phyloP scores from a whole-genome alignment of 2,329 filamentous ascomycete genomes.

The Fusarium sambucinum region DNA sequence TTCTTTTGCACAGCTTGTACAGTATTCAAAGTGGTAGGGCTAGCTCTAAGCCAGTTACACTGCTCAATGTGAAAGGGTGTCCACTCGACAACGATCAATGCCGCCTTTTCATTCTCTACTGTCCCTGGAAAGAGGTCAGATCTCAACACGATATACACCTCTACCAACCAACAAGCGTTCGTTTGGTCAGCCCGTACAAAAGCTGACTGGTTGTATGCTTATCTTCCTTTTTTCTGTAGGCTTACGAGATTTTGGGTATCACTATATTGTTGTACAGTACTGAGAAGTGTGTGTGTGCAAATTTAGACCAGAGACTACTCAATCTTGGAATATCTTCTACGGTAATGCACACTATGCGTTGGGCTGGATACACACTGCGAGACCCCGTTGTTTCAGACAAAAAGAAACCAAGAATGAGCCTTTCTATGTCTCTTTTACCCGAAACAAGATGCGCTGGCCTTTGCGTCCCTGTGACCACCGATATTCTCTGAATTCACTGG shows the following conservation, averaged over 20 bases:
- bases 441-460: slow-evolving; percentile 24
- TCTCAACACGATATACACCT: slow-evolving; percentile 34
- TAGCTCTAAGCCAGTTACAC: slow-evolving; percentile 23
- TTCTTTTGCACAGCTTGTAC: slow-evolving; percentile 14
- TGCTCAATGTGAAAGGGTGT: slow-evolving; percentile 21
- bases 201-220: slow-evolving; percentile 20
- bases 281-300: neutral
- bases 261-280: slow-evolving; percentile 4
- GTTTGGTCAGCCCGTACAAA: neutral
- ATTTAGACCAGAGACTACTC: slow-evolving; percentile 14
- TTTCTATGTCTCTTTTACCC: slow-evolving; percentile 17
- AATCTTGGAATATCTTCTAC: slow-evolving; percentile 41
- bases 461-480: slow-evolving; percentile 8
- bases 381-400: slow-evolving; percentile 27
- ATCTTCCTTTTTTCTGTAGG: slow-evolving; percentile 27
- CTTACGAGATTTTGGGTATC: slow-evolving; percentile 35
- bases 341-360: slow-evolving; percentile 17
- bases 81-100: slow-evolving; percentile 36
- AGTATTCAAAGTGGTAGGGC: slow-evolving; percentile 19
- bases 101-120: slow-evolving; percentile 26
- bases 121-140: slow-evolving; percentile 24
- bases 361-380: slow-evolving; percentile 11
- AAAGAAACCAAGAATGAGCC: neutral
- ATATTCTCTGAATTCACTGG: neutral
- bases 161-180: slow-evolving; percentile 22